A percentile compares a stretch with the other conserved stretches of the same genome.
Evolutionary conservation across 176 grass and related monocot genomes (phyloP).

Genomic region (Phoenix roebelenii): DNA sequence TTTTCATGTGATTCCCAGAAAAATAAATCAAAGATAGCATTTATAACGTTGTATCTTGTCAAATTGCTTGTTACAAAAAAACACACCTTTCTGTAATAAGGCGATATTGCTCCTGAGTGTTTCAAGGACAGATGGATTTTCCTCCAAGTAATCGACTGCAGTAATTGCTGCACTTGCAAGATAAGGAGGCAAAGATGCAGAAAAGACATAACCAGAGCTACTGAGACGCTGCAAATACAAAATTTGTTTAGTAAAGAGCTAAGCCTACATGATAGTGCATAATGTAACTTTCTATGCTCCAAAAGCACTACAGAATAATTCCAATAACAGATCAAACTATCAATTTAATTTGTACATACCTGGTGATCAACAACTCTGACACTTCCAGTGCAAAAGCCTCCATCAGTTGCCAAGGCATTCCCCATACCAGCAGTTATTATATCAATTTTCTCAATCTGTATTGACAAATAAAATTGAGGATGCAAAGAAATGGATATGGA

Average conservation of each 20-base stretch:
- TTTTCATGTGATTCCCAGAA: too few relatives aligned
- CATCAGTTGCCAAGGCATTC: slow-evolving; percentile 90
- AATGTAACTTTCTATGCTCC: too few relatives aligned
- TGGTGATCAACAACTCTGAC: slow-evolving; percentile 97
- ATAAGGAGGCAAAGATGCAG: slow-evolving; percentile 92
- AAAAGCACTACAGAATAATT: too few relatives aligned
- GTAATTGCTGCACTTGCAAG: slow-evolving; percentile 87
- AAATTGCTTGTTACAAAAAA: background rate
- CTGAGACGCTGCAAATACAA: slow-evolving; percentile 67
- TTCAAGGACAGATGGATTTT: slow-evolving; percentile 63
- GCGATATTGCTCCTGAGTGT: slow-evolving; percentile 60
- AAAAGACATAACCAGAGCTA: slow-evolving; percentile 90
- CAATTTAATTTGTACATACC: slow-evolving; percentile 35
- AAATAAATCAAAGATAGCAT: too few relatives aligned
- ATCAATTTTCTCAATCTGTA: slow-evolving; percentile 94
- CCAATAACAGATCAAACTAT: too few relatives aligned
- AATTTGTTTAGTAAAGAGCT: slow-evolving; percentile 19
- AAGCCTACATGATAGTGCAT: slow-evolving; percentile 3
- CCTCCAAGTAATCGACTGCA: slow-evolving; percentile 81
- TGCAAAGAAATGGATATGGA: slow-evolving; percentile 1
- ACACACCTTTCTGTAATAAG: slow-evolving; percentile 51
- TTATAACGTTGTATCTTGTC: too few relatives aligned
- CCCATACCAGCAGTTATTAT: slow-evolving; percentile 99
- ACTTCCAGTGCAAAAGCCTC: slow-evolving; percentile 94
- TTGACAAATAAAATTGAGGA: slow-evolving; percentile 22